phyloP scores from a whole-genome alignment of 2,329 filamentous ascomycete species.

The Akanthomyces muscarius region DNA sequence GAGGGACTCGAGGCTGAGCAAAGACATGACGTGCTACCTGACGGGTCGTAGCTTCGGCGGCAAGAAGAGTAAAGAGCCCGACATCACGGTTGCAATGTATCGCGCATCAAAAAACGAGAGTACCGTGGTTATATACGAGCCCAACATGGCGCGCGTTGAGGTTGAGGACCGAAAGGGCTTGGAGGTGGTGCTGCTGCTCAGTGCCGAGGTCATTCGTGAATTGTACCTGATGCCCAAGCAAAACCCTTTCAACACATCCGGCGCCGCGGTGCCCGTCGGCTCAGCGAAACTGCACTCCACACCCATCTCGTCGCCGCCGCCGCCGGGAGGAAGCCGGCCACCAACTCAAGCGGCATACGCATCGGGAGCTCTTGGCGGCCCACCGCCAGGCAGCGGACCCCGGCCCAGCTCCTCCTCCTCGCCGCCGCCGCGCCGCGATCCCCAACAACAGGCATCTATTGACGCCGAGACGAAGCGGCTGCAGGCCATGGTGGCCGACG shows the following conservation, averaged over 20 bases:
- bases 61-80: conserved; percentile 86
- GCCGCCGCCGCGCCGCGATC: conserved; percentile 26
- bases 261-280: conserved; percentile 28
- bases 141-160: conserved; percentile 84
- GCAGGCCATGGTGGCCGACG: conserved; percentile 47
- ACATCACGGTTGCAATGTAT: conserved; percentile 92
- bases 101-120: conserved; percentile 62
- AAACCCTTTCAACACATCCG: conserved; percentile 74
- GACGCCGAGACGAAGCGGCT: conserved; percentile 77
- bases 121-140: conserved; percentile 80
- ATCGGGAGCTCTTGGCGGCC: conserved; percentile 19
- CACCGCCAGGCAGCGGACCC: conserved; percentile 48
- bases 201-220: conserved; percentile 61
- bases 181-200: conserved; percentile 71
- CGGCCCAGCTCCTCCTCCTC: conserved; percentile 38
- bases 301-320: conserved; percentile 33
- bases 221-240: conserved; percentile 60
- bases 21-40: conserved; percentile 85
- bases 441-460: conserved; percentile 41
- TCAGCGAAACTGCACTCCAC: background rate
- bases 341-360: conserved; percentile 22
- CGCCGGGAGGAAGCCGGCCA: conserved; percentile 32
- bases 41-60: conserved; percentile 70
- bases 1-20: conserved; percentile 78
- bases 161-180: conserved; percentile 92